phyloP scores from a whole-genome alignment of 2,329 filamentous ascomycete genomes.

The Arthrobotrys conoides region DNA sequence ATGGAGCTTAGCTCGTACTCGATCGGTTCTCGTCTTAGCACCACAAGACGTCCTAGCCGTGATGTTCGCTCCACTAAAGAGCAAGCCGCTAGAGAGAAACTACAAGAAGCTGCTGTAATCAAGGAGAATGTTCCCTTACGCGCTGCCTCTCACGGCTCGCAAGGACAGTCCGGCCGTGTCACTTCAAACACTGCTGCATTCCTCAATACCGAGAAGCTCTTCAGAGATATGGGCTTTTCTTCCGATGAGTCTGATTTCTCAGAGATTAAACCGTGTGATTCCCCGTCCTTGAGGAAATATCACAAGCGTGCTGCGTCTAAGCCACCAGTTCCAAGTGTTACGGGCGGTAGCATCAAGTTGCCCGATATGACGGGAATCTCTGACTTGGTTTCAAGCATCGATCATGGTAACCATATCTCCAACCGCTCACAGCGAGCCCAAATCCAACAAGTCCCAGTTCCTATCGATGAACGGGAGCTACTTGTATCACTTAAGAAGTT shows the following conservation, averaged over 20 bases:
- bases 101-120: slow-evolving; percentile 41
- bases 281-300: slow-evolving; percentile 34
- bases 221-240: slow-evolving; percentile 52
- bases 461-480: slow-evolving; percentile 63
- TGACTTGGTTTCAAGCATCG: slow-evolving; percentile 57
- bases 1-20: slow-evolving; percentile 53
- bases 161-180: slow-evolving; percentile 3
- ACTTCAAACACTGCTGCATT: slow-evolving; percentile 37
- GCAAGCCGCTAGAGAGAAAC: slow-evolving; percentile 36
- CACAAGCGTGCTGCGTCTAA: slow-evolving; percentile 46
- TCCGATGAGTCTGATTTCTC: slow-evolving; percentile 43
- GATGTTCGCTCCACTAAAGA: slow-evolving; percentile 35
- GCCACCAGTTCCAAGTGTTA: slow-evolving; percentile 42
- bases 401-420: slow-evolving; percentile 37
- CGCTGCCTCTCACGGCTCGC: slow-evolving; percentile 19
- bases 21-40: slow-evolving; percentile 37
- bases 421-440: slow-evolving; percentile 60
- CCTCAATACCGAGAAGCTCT: slow-evolving; percentile 52
- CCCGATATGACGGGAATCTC: slow-evolving; percentile 61
- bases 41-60: slow-evolving; percentile 11
- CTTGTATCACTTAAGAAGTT: slow-evolving; percentile 63
- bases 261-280: slow-evolving; percentile 39
- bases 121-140: slow-evolving; percentile 47
- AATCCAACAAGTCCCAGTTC: slow-evolving; percentile 63
- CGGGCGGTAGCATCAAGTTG: slow-evolving; percentile 50